Evolutionary conservation across 768 basidiomycete genomes (phyloP).

Genomic region (Russula foetens): DNA sequence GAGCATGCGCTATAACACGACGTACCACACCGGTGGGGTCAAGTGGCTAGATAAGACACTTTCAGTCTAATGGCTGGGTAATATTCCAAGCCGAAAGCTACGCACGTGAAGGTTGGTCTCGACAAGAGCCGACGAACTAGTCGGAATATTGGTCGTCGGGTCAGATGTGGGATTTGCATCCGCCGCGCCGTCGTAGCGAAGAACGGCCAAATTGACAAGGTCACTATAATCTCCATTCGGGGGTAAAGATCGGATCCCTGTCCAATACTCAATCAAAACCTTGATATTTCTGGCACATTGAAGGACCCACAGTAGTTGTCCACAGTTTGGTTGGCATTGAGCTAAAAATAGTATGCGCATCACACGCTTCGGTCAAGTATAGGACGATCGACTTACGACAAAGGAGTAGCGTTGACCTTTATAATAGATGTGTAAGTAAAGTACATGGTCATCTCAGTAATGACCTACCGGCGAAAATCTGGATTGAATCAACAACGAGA

Average conservation of each 20-base stretch:
- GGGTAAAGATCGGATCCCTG: conserved; percentile 12
- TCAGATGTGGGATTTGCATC: conserved; percentile 12
- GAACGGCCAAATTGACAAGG: conserved; percentile 18
- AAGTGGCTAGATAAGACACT: conserved; percentile 1
- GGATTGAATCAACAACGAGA: conserved; percentile 17
- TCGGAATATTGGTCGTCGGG: conserved; percentile 1
- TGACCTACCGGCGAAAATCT: conserved; percentile 15
- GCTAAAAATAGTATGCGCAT: background rate
- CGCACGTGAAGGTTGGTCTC: conserved; percentile 13
- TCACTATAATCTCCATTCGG: background rate
- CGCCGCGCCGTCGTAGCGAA: conserved; percentile 20
- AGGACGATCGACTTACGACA: conserved; percentile 2
- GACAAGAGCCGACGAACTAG: background rate
- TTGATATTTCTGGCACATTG: background rate
- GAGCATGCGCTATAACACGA: background rate
- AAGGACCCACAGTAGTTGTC: conserved; percentile 10
- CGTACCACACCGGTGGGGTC: conserved; percentile 1
- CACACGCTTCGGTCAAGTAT: background rate
- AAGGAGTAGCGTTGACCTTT: conserved; percentile 21
- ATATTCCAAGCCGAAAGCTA: background rate
- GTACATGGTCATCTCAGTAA: background rate
- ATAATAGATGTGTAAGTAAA: background rate
- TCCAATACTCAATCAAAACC: background rate
- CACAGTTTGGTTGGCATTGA: conserved; percentile 2
- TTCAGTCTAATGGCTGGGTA: background rate